A percentile compares a stretch with the other conserved stretches of the same genome.
Conservation (phyloP, 768 basidiomycete genomes). For the Leccinum sublutescens region DNA sequence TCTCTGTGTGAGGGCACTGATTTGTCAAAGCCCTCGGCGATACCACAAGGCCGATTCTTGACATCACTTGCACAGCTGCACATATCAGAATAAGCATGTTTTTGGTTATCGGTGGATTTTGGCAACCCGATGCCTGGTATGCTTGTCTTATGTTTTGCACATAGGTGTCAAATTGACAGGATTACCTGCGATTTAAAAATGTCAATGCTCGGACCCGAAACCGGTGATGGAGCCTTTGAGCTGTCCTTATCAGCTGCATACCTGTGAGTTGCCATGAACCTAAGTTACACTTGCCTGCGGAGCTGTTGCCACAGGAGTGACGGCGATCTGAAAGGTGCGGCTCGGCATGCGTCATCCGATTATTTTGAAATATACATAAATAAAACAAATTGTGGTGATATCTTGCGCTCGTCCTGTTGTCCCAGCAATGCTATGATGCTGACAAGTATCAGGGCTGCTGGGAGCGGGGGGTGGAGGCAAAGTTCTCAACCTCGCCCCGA, state of each 20-base stretch:
- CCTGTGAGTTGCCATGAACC: neutral
- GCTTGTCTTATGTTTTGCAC: constrained; percentile 7
- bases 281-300: neutral
- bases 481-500: neutral
- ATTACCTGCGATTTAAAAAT: neutral
- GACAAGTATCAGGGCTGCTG: neutral
- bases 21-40: constrained; percentile 17
- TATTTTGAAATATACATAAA: constrained; percentile 14
- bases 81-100: constrained; percentile 10
- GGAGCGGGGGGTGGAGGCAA: constrained; percentile 2
- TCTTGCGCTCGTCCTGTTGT: constrained; percentile 3
- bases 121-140: neutral
- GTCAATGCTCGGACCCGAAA: constrained; percentile 12
- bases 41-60: constrained; percentile 2
- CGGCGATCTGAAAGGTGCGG: constrained; percentile 5
- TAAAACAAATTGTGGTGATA: constrained; percentile 11
- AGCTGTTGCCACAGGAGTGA: constrained; percentile 1
- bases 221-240: neutral
- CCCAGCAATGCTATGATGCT: neutral
- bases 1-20: constrained; percentile 7
- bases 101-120: constrained; percentile 3
- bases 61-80: neutral
- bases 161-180: neutral
- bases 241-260: neutral
- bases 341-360: neutral